phyloP scores from a whole-genome alignment of 108 stramenopile genomes.

The Heterococcus sp. region DNA sequence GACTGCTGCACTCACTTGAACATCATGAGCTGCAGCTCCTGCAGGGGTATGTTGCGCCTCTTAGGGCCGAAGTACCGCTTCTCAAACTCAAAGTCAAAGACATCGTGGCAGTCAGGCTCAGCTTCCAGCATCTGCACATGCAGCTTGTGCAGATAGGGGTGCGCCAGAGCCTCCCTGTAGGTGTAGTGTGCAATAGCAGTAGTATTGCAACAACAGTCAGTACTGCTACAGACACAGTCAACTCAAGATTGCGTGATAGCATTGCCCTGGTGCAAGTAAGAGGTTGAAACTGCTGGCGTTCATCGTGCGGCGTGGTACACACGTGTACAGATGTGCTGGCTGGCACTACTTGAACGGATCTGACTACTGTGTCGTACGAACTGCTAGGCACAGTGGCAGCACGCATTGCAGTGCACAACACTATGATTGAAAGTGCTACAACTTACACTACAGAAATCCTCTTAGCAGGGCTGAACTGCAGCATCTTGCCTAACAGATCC shows the following conservation, averaged over 20 bases:
- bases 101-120: background rate
- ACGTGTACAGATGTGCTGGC: background rate
- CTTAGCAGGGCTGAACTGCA: background rate
- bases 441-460: background rate
- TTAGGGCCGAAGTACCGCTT: background rate
- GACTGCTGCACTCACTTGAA: background rate
- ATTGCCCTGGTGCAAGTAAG: background rate
- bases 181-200: background rate
- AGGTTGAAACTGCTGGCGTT: background rate
- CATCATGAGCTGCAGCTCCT: background rate
- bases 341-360: background rate
- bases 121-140: background rate
- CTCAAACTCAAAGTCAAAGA: background rate
- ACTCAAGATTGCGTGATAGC: background rate
- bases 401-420: background rate
- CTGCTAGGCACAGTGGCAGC: background rate
- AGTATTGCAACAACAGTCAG: background rate
- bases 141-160: background rate
- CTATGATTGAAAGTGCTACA: background rate
- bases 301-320: background rate
- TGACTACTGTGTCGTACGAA: background rate
- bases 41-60: background rate
- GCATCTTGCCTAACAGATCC: background rate
- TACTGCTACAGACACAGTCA: background rate
- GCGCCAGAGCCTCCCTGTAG: background rate